These are phyloP conservation scores for Lunasporangiospora selenospora DNA, from an alignment of 192 early-diverging fungal genomes.

Conservation along the genomic window DNA sequence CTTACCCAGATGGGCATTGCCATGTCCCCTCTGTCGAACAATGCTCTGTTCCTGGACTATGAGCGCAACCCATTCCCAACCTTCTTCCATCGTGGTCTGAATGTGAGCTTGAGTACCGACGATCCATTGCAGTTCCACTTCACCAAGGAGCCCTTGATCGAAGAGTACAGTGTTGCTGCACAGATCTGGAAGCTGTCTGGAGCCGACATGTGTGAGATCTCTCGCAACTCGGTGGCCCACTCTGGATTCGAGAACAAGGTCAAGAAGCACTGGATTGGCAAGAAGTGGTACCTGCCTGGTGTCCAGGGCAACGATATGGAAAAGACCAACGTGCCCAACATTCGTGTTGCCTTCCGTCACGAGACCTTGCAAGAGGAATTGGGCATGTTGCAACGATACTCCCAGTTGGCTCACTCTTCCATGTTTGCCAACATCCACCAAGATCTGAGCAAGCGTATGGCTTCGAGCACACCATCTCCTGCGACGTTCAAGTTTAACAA, in stretches of 20 bases:
- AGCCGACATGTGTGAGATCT: conserved; percentile 97
- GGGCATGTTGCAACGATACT: conserved; percentile 55
- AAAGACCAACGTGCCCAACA: conserved; percentile 94
- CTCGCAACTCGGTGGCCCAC: conserved; percentile 90
- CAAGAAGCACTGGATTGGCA: conserved; percentile 95
- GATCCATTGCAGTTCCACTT: conserved; percentile 98
- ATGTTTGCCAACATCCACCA: conserved; percentile 26
- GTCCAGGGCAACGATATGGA: conserved; percentile 87
- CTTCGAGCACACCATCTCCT: conserved; percentile 29
- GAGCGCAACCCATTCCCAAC: conserved; percentile 92
- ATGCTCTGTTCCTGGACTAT: conserved; percentile 93
- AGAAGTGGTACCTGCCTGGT: conserved; percentile 78
- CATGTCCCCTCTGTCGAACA: conserved; percentile 98
- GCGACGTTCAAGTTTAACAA: conserved; percentile 14
- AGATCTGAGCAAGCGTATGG: conserved; percentile 45
- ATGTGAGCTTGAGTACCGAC: conserved; percentile 93
- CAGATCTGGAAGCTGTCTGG: conserved; percentile 95
- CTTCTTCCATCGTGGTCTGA: conserved; percentile 96
- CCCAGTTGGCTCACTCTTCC: conserved; percentile 30
- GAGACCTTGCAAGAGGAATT: conserved; percentile 90
- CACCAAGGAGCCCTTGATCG: conserved; percentile 98
- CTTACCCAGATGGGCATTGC: conserved; percentile 96
- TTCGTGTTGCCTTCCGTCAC: conserved; percentile 84
- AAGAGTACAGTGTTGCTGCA: conserved; percentile 96
- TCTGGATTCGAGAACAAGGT: conserved; percentile 91